A percentile compares a stretch with the other conserved stretches of the same genome.
Conservation (phyloP, 2,329 filamentous ascomycete genomes). For the Periconia digitata region DNA sequence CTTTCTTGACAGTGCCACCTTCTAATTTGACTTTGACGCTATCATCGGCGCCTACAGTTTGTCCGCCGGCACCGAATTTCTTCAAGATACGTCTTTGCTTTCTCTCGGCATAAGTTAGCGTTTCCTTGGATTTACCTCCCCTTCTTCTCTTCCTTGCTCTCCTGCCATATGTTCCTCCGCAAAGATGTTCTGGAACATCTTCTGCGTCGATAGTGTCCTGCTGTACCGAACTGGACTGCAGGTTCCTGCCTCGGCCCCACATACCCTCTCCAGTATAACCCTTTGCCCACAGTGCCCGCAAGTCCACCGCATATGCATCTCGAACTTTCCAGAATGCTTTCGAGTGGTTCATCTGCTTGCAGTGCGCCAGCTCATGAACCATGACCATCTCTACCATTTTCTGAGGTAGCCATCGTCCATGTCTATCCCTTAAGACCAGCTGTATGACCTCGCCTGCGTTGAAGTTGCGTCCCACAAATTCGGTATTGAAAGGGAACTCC, state of each 20-base stretch:
- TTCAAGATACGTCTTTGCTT: conserved; percentile 72
- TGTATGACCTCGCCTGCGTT: conserved; percentile 87
- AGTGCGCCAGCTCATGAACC: conserved; percentile 90
- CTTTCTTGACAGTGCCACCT: conserved; percentile 61
- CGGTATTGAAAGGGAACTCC: conserved; percentile 77
- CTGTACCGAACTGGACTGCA: conserved; percentile 51
- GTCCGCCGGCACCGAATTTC: conserved; percentile 74
- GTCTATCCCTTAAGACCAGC: conserved; percentile 72
- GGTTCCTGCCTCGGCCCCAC: conserved; percentile 71
- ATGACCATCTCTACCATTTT: conserved; percentile 90
- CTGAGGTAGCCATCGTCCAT: conserved; percentile 73
- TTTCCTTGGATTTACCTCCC: conserved; percentile 46
- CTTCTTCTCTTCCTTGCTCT: conserved; percentile 56
- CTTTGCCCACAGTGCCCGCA: conserved; percentile 69
- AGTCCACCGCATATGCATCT: conserved; percentile 70
- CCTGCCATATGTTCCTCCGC: conserved; percentile 74
- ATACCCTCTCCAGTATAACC: conserved; percentile 79
- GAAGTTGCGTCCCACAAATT: conserved; percentile 88
- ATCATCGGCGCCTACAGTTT: conserved; percentile 70
- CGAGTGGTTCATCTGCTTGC: conserved; percentile 89
- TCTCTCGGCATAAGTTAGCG: conserved; percentile 68
- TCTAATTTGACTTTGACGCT: conserved; percentile 67
- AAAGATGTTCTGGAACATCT: conserved; percentile 62
- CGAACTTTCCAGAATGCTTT: conserved; percentile 78
- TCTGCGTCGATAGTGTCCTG: conserved; percentile 23